These are phyloP conservation scores for Chlamydomonas incerta DNA, from an alignment of 139 green algal genomes.

Conservation along the genomic window DNA sequence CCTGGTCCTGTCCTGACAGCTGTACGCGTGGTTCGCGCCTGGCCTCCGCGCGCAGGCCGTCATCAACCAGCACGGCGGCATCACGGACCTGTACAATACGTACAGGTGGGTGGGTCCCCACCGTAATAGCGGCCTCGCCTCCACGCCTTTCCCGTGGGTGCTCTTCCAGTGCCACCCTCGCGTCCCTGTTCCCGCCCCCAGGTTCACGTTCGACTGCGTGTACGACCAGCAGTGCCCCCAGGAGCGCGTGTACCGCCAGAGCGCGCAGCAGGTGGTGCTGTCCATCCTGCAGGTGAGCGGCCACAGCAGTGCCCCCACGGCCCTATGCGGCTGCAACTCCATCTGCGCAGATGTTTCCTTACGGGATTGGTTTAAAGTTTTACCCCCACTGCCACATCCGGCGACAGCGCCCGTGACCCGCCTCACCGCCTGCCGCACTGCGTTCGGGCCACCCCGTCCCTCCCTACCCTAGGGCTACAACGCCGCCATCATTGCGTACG, in stretches of 20 bases:
- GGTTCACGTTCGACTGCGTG: slow-evolving; percentile 95
- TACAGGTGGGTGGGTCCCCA: slow-evolving; percentile 35
- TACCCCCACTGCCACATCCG: too few relatives aligned
- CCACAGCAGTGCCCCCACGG: too few relatives aligned
- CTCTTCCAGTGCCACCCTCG: too few relatives aligned
- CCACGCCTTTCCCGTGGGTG: too few relatives aligned
- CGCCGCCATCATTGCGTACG: slow-evolving; percentile 92
- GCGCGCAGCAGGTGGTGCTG: slow-evolving; percentile 82
- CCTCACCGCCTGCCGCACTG: neutral
- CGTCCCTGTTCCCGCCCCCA: slow-evolving; percentile 47
- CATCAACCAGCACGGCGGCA: neutral
- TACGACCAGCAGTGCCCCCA: slow-evolving; percentile 85
- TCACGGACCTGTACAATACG: slow-evolving; percentile 25
- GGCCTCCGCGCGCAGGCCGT: neutral
- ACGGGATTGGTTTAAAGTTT: too few relatives aligned
- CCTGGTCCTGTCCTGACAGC: too few relatives aligned
- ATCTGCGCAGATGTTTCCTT: too few relatives aligned
- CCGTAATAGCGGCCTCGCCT: too few relatives aligned
- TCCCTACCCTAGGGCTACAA: slow-evolving; percentile 98
- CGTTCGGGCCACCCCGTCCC: too few relatives aligned
- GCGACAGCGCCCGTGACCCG: too few relatives aligned
- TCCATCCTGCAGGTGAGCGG: slow-evolving; percentile 78
- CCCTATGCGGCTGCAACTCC: too few relatives aligned
- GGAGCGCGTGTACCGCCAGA: slow-evolving; percentile 84
- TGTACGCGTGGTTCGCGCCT: too few relatives aligned